Percentiles rank a stretch among this genome's conserved stretches.
phyloP scores from a whole-genome alignment of 208 protist species.

The Acanthamoeba royreba region DNA sequence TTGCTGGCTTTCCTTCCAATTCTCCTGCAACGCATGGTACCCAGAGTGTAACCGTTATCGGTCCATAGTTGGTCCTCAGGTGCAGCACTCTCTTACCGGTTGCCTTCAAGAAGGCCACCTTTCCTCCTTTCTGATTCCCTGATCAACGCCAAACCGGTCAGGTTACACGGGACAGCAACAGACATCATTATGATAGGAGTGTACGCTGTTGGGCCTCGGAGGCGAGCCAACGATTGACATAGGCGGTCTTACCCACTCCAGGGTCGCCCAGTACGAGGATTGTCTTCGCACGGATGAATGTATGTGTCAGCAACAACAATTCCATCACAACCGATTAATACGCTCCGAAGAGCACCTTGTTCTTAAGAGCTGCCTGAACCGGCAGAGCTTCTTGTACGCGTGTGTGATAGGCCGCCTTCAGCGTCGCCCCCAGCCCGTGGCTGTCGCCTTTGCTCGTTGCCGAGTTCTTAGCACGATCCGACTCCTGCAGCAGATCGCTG shows the following conservation, averaged over 20 bases:
- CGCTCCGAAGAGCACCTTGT: background rate
- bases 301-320: too few relatives aligned
- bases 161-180: too few relatives aligned
- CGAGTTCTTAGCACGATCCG: background rate
- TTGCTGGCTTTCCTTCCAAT: too few relatives aligned
- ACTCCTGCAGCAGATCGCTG: background rate
- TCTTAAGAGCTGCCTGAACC: background rate
- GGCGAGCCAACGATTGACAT: background rate
- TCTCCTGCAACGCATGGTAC: too few relatives aligned
- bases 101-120: background rate
- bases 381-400: background rate
- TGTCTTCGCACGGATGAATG: background rate
- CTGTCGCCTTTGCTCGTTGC: background rate
- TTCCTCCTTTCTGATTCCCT: background rate
- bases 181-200: too few relatives aligned
- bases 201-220: too few relatives aligned
- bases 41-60: background rate
- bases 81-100: background rate
- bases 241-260: background rate
- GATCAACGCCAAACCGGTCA: too few relatives aligned
- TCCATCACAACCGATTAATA: too few relatives aligned
- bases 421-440: background rate
- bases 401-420: background rate
- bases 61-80: background rate
- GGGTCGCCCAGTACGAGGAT: background rate